These are phyloP conservation scores for Eurotiales sp. DNA, from an alignment of 2,329 filamentous ascomycete species.

Conservation along the genomic window DNA sequence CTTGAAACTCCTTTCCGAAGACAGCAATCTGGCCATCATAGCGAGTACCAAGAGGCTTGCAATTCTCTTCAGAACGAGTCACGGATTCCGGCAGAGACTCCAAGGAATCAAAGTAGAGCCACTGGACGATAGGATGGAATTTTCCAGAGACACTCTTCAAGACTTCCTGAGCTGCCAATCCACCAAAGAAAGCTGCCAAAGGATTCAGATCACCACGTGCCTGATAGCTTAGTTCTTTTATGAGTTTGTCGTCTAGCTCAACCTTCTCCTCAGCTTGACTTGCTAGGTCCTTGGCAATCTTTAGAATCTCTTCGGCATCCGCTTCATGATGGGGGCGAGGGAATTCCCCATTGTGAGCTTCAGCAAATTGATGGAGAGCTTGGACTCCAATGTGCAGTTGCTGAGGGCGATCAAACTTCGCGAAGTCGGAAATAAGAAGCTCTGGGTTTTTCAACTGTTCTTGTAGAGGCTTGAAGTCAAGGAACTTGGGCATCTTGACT, in stretches of 20 bases:
- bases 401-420: constrained; percentile 92
- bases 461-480: constrained; percentile 82
- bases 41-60: constrained; percentile 76
- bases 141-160: constrained; percentile 97
- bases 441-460: constrained; percentile 81
- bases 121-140: constrained; percentile 92
- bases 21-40: constrained; percentile 98
- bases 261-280: constrained; percentile 63
- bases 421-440: constrained; percentile 87
- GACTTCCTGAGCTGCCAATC: constrained; percentile 88
- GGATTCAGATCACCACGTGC: constrained; percentile 85
- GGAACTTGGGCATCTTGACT: constrained; percentile 95
- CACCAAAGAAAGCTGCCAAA: constrained; percentile 93
- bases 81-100: constrained; percentile 80
- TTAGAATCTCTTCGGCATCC: constrained; percentile 75
- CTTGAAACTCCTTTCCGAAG: constrained; percentile 88
- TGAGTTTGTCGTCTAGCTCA: constrained; percentile 86
- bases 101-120: constrained; percentile 96
- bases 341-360: constrained; percentile 65
- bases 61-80: constrained; percentile 77
- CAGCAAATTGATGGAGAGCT: constrained; percentile 80
- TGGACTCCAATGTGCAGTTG: constrained; percentile 92
- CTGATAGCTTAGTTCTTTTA: constrained; percentile 92
- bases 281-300: constrained; percentile 70
- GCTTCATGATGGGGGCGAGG: constrained; percentile 79